Evolutionary conservation across 1,284 basidiomycete species (phyloP).

Genomic region (Cutaneotrichosporon dermatis): DNA sequence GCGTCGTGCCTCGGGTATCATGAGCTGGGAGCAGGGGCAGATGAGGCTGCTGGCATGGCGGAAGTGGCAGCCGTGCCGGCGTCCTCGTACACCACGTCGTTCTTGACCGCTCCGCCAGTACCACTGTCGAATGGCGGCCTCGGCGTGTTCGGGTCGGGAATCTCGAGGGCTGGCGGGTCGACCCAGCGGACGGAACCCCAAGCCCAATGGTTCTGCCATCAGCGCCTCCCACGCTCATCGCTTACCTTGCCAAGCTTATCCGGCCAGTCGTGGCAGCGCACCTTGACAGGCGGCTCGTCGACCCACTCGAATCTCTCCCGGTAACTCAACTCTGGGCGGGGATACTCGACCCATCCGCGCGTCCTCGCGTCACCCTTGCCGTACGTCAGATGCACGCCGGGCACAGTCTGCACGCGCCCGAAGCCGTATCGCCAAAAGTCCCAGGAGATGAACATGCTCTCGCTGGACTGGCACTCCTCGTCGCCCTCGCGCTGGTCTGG

Average conservation of each 20-base stretch:
- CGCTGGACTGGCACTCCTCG: constrained; percentile 44
- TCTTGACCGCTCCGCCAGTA: neutral
- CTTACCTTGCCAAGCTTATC: constrained; percentile 36
- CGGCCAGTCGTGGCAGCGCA: constrained; percentile 42
- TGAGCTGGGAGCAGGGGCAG: too few species aligned
- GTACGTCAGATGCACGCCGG: constrained; percentile 44
- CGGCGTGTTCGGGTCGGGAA: neutral
- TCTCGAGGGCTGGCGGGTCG: constrained; percentile 20
- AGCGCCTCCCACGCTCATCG: neutral
- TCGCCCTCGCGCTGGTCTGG: constrained; percentile 15
- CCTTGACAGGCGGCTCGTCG: constrained; percentile 27
- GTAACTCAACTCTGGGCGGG: constrained; percentile 16
- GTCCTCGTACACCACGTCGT: neutral
- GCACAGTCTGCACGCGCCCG: constrained; percentile 42
- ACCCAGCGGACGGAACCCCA: constrained; percentile 35
- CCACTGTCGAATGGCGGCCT: neutral
- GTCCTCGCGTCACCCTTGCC: constrained; percentile 42
- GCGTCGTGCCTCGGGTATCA: too few species aligned
- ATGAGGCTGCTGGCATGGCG: too few species aligned
- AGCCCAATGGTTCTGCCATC: constrained; percentile 19
- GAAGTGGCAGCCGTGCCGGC: neutral
- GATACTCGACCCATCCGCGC: constrained; percentile 40
- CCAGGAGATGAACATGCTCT: constrained; percentile 44
- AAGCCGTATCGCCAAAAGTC: constrained; percentile 50
- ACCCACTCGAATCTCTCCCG: constrained; percentile 32